Evolutionary conservation across 768 basidiomycete genomes (phyloP).

Genomic region (Boletus rubropictus): DNA sequence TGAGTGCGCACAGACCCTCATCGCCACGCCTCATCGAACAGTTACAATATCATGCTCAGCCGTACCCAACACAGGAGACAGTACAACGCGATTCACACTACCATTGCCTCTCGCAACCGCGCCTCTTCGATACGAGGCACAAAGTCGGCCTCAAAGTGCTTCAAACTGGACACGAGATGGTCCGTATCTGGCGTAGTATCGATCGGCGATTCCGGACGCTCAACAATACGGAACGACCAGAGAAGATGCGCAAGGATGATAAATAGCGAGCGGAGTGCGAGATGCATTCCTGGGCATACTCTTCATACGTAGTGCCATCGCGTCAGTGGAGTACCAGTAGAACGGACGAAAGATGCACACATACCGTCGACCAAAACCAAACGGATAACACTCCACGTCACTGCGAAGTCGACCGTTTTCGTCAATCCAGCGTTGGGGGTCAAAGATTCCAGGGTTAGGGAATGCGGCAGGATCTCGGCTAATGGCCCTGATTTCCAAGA

Average conservation of each 20-base stretch:
- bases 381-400: conserved; percentile 43
- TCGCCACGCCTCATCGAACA: too few species aligned
- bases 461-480: conserved; percentile 51
- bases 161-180: conserved; percentile 50
- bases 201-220: conserved; percentile 45
- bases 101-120: conserved; percentile 16
- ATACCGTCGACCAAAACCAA: conserved; percentile 47
- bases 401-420: conserved; percentile 40
- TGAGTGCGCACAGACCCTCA: background rate
- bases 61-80: too few species aligned
- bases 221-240: conserved; percentile 53
- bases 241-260: conserved; percentile 53
- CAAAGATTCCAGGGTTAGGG: conserved; percentile 52
- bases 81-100: background rate
- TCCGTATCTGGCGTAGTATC: conserved; percentile 50
- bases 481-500: conserved; percentile 36
- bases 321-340: too few species aligned
- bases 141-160: conserved; percentile 51
- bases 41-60: too few species aligned
- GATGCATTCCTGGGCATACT: conserved; percentile 57
- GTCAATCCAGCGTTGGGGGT: conserved; percentile 52
- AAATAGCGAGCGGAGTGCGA: conserved; percentile 48
- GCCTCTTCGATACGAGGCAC: conserved; percentile 35
- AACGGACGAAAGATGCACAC: background rate
- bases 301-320: conserved; percentile 21